Conservation (phyloP, 2,329 filamentous ascomycete genomes). For the Colletotrichum sp. region DNA sequence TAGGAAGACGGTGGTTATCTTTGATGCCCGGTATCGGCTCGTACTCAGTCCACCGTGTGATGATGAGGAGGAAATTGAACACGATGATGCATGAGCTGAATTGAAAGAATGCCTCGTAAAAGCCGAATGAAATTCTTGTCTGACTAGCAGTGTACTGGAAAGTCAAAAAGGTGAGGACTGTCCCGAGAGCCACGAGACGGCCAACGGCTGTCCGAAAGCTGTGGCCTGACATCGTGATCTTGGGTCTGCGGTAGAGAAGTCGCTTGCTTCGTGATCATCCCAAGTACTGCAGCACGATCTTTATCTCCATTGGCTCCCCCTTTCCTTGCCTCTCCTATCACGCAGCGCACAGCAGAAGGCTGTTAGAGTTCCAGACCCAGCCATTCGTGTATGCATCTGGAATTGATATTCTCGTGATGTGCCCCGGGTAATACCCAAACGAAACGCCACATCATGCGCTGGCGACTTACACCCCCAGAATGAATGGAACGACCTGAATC, state of each 20-base stretch:
- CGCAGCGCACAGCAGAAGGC: not conserved
- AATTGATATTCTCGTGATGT: not conserved
- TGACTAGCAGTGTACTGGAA: not conserved
- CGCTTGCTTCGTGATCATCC: not conserved
- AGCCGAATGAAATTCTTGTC: not conserved
- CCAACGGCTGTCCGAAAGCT: not conserved
- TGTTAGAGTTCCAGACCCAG: not conserved
- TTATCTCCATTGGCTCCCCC: not conserved
- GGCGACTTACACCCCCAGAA: not conserved
- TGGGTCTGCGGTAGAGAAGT: not conserved
- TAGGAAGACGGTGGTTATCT: not conserved
- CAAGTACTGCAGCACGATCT: not conserved
- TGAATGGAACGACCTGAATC: not conserved
- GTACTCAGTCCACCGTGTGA: not conserved
- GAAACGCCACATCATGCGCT: not conserved
- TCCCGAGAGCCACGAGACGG: not conserved
- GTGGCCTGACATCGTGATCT: not conserved
- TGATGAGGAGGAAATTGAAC: not conserved
- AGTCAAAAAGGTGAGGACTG: not conserved
- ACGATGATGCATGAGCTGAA: not conserved
- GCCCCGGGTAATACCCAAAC: not conserved
- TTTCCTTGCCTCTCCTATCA: not conserved
- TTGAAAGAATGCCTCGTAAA: not conserved
- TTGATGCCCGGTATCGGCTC: not conserved
- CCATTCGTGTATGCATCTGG: not conserved